Conservation (phyloP, 805 yeast genomes). For the Hanseniaspora guilliermondii region DNA sequence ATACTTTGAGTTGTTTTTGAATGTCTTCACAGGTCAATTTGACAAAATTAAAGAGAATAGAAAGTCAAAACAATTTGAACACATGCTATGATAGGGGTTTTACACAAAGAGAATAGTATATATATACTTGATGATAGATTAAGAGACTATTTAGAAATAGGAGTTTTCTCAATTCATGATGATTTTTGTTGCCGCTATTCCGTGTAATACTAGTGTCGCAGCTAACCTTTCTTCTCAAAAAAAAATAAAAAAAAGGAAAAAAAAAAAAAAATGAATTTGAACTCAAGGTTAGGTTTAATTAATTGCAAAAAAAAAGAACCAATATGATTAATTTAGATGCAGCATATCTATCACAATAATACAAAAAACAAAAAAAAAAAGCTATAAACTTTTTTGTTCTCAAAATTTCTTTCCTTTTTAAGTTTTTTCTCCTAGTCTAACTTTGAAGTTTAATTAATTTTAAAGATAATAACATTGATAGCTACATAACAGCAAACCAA, state of each 20-base stretch:
- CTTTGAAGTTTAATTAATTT: too few relatives aligned
- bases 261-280: not conserved
- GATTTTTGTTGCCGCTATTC: too few relatives aligned
- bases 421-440: too few relatives aligned
- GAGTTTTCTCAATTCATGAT: not conserved
- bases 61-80: constrained; percentile 2
- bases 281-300: not conserved
- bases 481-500: too few relatives aligned
- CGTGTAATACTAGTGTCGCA: too few relatives aligned
- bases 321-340: not conserved
- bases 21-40: constrained; percentile 11
- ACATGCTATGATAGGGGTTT: not conserved
- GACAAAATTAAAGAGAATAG: constrained; percentile 8
- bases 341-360: too few relatives aligned
- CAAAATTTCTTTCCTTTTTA: too few relatives aligned
- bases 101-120: not conserved
- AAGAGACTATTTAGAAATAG: not conserved
- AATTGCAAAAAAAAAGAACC: constrained; percentile 1
- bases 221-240: too few relatives aligned
- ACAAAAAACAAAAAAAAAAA: too few relatives aligned
- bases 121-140: not conserved
- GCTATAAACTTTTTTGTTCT: too few relatives aligned
- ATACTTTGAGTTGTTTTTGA: constrained; percentile 17
- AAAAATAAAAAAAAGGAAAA: not conserved
- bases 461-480: too few relatives aligned